Conservation (phyloP, 2,329 filamentous ascomycete species). For the Calonectria hawksworthii region DNA sequence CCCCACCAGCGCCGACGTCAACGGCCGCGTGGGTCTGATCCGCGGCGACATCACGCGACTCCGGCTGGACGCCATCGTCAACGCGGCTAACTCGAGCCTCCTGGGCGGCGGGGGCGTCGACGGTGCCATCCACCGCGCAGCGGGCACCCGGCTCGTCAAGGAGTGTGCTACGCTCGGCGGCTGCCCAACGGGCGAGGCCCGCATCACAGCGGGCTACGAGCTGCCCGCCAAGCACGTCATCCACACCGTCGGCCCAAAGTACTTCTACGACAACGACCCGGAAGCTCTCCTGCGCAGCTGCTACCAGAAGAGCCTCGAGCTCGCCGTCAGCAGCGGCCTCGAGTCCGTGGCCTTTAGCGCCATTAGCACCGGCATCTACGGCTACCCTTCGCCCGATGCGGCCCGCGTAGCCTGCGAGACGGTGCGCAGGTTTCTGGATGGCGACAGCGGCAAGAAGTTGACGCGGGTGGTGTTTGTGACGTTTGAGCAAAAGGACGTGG, state of each 20-base stretch:
- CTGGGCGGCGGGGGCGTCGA: slow-evolving; percentile 93
- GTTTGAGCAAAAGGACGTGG: slow-evolving; percentile 83
- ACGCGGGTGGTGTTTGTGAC: slow-evolving; percentile 87
- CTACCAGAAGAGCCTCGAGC: slow-evolving; percentile 78
- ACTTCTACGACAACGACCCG: slow-evolving; percentile 59
- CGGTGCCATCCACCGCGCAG: slow-evolving; percentile 87
- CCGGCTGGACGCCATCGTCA: slow-evolving; percentile 86
- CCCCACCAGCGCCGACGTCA: slow-evolving; percentile 68
- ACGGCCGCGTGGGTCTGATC: slow-evolving; percentile 79
- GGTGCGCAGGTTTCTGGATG: slow-evolving; percentile 68
- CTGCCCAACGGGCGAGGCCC: slow-evolving; percentile 83
- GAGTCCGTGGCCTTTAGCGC: slow-evolving; percentile 85
- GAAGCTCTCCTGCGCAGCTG: slow-evolving; percentile 68
- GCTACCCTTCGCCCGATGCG: slow-evolving; percentile 83
- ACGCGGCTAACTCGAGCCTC: slow-evolving; percentile 86
- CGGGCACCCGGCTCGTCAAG: slow-evolving; percentile 75
- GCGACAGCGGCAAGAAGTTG: slow-evolving; percentile 63
- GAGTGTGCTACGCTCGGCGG: slow-evolving; percentile 82
- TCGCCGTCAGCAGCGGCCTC: slow-evolving; percentile 78
- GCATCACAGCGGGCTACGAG: slow-evolving; percentile 84
- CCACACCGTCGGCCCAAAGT: slow-evolving; percentile 91
- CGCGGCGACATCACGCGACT: slow-evolving; percentile 87
- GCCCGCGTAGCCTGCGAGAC: slow-evolving; percentile 77
- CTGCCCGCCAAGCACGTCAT: slow-evolving; percentile 86
- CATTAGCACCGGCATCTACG: slow-evolving; percentile 91